Base-by-base conservation (phyloP, 192 early-diverging fungal species). In the Podila epicladia region DNA sequence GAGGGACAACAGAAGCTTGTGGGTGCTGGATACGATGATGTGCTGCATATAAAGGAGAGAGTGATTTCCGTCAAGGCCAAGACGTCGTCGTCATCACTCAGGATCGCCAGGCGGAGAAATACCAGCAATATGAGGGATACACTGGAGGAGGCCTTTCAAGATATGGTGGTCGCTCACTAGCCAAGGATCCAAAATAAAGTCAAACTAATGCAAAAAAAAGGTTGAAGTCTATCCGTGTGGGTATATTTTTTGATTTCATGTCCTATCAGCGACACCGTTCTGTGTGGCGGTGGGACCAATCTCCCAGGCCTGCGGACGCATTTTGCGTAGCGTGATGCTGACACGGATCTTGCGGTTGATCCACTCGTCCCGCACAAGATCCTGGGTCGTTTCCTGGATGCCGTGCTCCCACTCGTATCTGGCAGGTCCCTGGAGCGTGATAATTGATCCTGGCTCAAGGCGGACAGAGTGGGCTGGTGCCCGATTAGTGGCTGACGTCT, bases 391-490 rank as follows among this genome's bases (percentile, higher is more conserved):
- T 38, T 85, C 85, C 35, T 77, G 65, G 49, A 88, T 88, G 28
- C 87, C 83, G 71, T 88, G 87, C 58, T 84, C 79, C 87, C 87
- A 88, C 24, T 72, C 67, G 37, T 84, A 88, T 31, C 87, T 58
- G 11, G 87, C 82, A 0, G 70, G 67, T 8, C 85, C 87, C 38
- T 79, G 69, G 15, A 88, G 35, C 4, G 70, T 69, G 26, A 88
- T 28, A 2, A 86, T 69, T 32, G 84, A 84, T 9, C 87, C 87
- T 9, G 87, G 85, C 15, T 73, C 65, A 19, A 88, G 50, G 9
- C 84, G 69, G 0, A 88, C 28, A 22, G 82, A 71, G 38, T 38
- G 82, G 19, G 49, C 62, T n/a, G 76, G 76, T 31, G 7, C n/a
- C 24, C 60, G 15, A 19, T 19, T 5, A 11, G 17, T n/a, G 5